Base-by-base conservation (phyloP, 1,284 basidiomycete genomes). In the Macrocybe sp. region DNA sequence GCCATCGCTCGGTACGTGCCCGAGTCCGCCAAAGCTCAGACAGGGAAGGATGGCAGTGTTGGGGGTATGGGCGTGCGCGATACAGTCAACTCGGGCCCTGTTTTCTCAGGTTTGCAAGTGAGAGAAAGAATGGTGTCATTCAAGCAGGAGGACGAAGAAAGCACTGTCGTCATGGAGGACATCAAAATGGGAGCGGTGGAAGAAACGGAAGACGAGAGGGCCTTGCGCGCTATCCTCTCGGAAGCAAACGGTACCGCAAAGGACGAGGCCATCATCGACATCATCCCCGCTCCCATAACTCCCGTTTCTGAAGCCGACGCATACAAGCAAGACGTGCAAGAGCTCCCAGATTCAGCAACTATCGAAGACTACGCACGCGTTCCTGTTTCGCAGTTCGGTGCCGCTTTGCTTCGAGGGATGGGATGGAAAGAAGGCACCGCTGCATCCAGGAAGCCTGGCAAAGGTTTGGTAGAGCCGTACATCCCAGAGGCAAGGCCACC, bases 351-450 rank as follows among this genome's bases (percentile, higher is more conserved):
- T 11, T 68, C 72, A 11, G 81, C 92, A 0, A 83, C 86, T 0
- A 68, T 92, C 7, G 85, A 90, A 0, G 96, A 96, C 66, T 99
- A 99, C 63, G 82, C 81, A 30, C 86, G 92, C 2, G 81, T 97
- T 0, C 96, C 96, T 0, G 85, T 99, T 14, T 85, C 89, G 6
- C 89, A 92, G 47, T 99, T 99, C 57, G 96, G 97, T 7, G 85
- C 89, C 4, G 96, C 96, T 4, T 79, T 99, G 60, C 75, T 97
- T 5, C 81, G 95, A 38, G 96, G 96, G 0, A 98, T 99, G 96
- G 96, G 95, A 3, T 97, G 94, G 92, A 87, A 87, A 50, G 86
- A 92, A 44, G 90, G 89, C 0, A 78, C 76, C 16, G 81, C 86
- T 0, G 87, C 86, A 2, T 79, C 83, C 11, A 71, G 75, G 47